Percentiles rank a stretch among this genome's conserved stretches.
These are phyloP conservation scores for Myrmaecium sp. DNA, from an alignment of 2,329 filamentous ascomycete genomes.

Conservation along the genomic window DNA sequence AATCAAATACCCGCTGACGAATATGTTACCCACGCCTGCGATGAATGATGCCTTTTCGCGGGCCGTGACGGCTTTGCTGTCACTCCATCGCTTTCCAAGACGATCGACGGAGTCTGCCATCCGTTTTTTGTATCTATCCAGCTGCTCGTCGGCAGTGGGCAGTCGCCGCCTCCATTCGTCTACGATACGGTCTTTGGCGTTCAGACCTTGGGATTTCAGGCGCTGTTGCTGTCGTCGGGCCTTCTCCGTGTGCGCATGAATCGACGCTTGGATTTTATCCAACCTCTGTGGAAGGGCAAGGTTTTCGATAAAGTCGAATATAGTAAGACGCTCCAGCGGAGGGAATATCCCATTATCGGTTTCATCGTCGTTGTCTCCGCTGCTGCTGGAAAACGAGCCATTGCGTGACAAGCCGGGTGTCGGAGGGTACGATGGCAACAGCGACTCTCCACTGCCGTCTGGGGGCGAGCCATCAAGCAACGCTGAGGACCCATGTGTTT, in stretches of 20 bases:
- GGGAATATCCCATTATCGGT: constrained; percentile 59
- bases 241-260: constrained; percentile 70
- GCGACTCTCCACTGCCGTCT: constrained; percentile 29
- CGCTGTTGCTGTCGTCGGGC: constrained; percentile 71
- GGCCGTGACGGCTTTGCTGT: constrained; percentile 71
- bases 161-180: constrained; percentile 82
- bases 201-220: constrained; percentile 55
- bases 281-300: constrained; percentile 76
- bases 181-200: constrained; percentile 76
- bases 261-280: constrained; percentile 72
- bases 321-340: constrained; percentile 72
- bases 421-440: constrained; percentile 21
- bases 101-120: constrained; percentile 85
- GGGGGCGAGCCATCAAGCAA: constrained; percentile 11
- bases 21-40: constrained; percentile 89
- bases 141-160: constrained; percentile 76
- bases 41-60: constrained; percentile 96
- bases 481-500: constrained; percentile 6
- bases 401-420: constrained; percentile 53
- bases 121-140: constrained; percentile 74
- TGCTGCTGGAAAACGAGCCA: constrained; percentile 67
- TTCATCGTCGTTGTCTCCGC: constrained; percentile 65
- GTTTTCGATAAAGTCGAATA: constrained; percentile 91
- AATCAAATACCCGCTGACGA: constrained; percentile 87
- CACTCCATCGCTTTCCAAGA: constrained; percentile 70